These are phyloP conservation scores for Bipolaris victoriae DNA, from an alignment of 2,329 filamentous ascomycete species.

Conservation along the genomic window DNA sequence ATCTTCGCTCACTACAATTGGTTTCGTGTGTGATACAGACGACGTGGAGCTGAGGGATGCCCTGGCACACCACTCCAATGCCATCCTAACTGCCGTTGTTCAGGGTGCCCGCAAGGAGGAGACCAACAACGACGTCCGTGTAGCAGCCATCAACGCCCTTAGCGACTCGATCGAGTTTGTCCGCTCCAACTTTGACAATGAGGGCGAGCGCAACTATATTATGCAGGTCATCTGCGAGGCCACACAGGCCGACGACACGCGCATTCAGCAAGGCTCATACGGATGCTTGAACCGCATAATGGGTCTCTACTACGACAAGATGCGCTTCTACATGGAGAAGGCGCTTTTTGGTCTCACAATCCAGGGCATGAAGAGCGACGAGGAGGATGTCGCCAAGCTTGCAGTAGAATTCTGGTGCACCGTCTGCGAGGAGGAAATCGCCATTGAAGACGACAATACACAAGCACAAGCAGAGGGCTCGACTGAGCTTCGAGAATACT, in stretches of 20 bases:
- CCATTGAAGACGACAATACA: slow-evolving; percentile 95
- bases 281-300: slow-evolving; percentile 98
- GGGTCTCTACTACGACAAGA: slow-evolving; percentile 98
- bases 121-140: slow-evolving; percentile 84
- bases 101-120: slow-evolving; percentile 98
- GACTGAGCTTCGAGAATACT: slow-evolving; percentile 87
- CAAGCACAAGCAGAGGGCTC: slow-evolving; percentile 74
- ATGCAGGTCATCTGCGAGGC: slow-evolving; percentile 99
- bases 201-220: slow-evolving; percentile 99
- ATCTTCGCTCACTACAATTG: slow-evolving; percentile 92
- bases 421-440: slow-evolving; percentile 98
- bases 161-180: slow-evolving; percentile 98
- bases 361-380: slow-evolving; percentile 96
- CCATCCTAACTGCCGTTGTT: slow-evolving; percentile 95
- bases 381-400: slow-evolving; percentile 97
- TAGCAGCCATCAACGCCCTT: slow-evolving; percentile 90
- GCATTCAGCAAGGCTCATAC: slow-evolving; percentile 95
- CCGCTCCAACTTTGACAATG: slow-evolving; percentile 97
- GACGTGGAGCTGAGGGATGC: slow-evolving; percentile 84
- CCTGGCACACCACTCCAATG: slow-evolving; percentile 87
- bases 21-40: slow-evolving; percentile 96
- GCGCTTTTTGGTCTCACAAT: slow-evolving; percentile 96
- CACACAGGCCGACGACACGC: slow-evolving; percentile 87
- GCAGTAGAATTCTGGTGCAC: slow-evolving; percentile 99
- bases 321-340: slow-evolving; percentile 99